Evolutionary conservation across 1,284 basidiomycete species (phyloP), one percentile per base, ranked within the genome.

Genomic region (Apiotrichum siamense): DNA sequence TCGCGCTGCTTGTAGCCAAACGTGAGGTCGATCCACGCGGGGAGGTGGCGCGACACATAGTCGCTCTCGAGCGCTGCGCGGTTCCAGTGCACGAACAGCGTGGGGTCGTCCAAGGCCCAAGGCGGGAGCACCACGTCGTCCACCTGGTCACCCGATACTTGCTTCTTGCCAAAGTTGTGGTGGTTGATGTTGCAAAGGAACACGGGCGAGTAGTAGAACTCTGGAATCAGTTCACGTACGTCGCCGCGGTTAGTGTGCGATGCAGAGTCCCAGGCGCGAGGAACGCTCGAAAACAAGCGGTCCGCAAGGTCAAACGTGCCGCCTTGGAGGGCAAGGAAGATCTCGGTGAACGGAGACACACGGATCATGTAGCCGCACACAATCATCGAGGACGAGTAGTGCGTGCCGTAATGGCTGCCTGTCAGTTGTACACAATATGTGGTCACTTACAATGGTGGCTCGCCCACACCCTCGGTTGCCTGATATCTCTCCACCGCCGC

Each of bases 251-350:
- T 82, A 59, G 93, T 89, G 42, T 81, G 77, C 0, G 89, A 86
- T 29, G 92, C 91, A 25, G 91, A 94, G 43, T 83, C 79, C 75
- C 88, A 96, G 1, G 92, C 82, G 55, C 87, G 78, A 31, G 81
- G 77, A 15, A 93, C 75, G 58, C 88, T 89, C 78, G 81, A 84
- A 73, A 97, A 97, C 13, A 96, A 75, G 23, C 93, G 80, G 75
- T 97, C 92, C 0, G 93, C 90, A n/a, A 96, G 75, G 76, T 97
- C 93, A 82, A 92, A 97, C 62, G 87, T 86, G n/a, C 92, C 90
- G 21, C 89, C 89, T 78, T 85, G 60, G 32, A 92, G 71, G 3
- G 86, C 65, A 25, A 72, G 57, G 59, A 93, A 94, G 83, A 93
- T 92, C 64, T 86, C 84, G 20, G 89, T 92, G 69, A 86, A 96